These are phyloP conservation scores for Aspergillus sojae DNA, from an alignment of 2,329 filamentous ascomycete species.

Conservation along the genomic window DNA sequence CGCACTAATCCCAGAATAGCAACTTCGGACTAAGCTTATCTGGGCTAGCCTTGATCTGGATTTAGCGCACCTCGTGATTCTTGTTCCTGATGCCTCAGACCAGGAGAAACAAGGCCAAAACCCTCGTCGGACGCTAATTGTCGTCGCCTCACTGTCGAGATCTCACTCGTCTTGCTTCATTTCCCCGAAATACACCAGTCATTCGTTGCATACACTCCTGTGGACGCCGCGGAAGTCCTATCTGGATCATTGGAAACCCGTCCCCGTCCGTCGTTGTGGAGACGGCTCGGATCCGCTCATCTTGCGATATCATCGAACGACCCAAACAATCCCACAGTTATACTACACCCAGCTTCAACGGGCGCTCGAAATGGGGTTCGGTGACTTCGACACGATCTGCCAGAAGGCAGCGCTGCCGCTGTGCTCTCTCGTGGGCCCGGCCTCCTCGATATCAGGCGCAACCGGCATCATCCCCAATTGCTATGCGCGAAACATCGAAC, in stretches of 20 bases:
- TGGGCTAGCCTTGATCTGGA: slow-evolving; percentile 18
- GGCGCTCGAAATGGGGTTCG: slow-evolving; percentile 67
- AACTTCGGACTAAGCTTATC: slow-evolving; percentile 15
- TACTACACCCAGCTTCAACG: background rate
- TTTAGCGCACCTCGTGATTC: slow-evolving; percentile 31
- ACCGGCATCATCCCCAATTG: slow-evolving; percentile 85
- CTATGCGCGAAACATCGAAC: slow-evolving; percentile 91
- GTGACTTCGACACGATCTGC: slow-evolving; percentile 88
- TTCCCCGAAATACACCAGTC: background rate
- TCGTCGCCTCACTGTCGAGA: slow-evolving; percentile 1
- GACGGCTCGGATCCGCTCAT: slow-evolving; percentile 28
- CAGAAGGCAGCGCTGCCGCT: slow-evolving; percentile 80
- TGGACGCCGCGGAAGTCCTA: slow-evolving; percentile 9
- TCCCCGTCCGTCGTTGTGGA: slow-evolving; percentile 37
- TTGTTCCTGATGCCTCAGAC: slow-evolving; percentile 17
- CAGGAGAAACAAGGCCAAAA: slow-evolving; percentile 6
- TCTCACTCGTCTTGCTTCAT: background rate
- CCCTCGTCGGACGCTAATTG: slow-evolving; percentile 8
- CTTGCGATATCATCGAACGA: slow-evolving; percentile 24
- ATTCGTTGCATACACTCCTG: slow-evolving; percentile 1
- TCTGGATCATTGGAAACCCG: slow-evolving; percentile 19
- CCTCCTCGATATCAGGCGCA: slow-evolving; percentile 63
- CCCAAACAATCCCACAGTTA: slow-evolving; percentile 42
- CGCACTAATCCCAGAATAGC: slow-evolving; percentile 25
- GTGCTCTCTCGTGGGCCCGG: slow-evolving; percentile 79